Evolutionary conservation across 495 filamentous ascomycete genomes (phyloP).

Genomic region (Staphylotrichum longicolle): DNA sequence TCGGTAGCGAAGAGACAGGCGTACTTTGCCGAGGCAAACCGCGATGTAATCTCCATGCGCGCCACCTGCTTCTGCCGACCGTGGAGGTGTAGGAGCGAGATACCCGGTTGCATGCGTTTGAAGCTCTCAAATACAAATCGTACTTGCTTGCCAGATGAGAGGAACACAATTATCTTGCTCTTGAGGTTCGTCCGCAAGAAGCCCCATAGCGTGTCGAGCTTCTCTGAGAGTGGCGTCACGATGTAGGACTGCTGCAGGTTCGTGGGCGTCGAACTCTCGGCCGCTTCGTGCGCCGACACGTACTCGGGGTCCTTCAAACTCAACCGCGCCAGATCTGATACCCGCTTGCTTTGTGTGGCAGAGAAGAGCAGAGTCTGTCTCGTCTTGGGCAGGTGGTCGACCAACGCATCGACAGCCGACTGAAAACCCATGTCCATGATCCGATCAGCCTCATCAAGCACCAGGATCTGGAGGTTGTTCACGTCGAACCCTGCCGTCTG

Average conservation of each 20-base stretch:
- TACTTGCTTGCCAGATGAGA: slow-evolving; percentile 94
- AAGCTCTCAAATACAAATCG: slow-evolving; percentile 93
- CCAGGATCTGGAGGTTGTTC: slow-evolving; percentile 85
- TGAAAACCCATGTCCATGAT: slow-evolving; percentile 99
- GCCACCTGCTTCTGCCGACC: slow-evolving; percentile 90
- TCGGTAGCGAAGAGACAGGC: slow-evolving; percentile 93
- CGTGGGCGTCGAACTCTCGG: slow-evolving; percentile 74
- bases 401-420: slow-evolving; percentile 82
- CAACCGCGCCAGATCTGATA: slow-evolving; percentile 85
- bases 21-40: slow-evolving; percentile 73
- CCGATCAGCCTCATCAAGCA: slow-evolving; percentile 93
- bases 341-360: slow-evolving; percentile 92
- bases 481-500: slow-evolving; percentile 90
- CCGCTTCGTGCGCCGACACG: slow-evolving; percentile 85
- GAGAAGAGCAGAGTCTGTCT: slow-evolving; percentile 94
- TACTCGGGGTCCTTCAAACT: slow-evolving; percentile 91
- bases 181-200: slow-evolving; percentile 89
- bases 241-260: slow-evolving; percentile 90
- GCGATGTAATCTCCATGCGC: slow-evolving; percentile 77
- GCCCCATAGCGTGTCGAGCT: slow-evolving; percentile 86
- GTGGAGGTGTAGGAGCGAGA: slow-evolving; percentile 91
- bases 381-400: slow-evolving; percentile 83
- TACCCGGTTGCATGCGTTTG: slow-evolving; percentile 89
- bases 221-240: slow-evolving; percentile 76
- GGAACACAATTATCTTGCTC: slow-evolving; percentile 87